phyloP scores from a whole-genome alignment of 176 grass and related monocot species.

The Oryza coarctata region DNA sequence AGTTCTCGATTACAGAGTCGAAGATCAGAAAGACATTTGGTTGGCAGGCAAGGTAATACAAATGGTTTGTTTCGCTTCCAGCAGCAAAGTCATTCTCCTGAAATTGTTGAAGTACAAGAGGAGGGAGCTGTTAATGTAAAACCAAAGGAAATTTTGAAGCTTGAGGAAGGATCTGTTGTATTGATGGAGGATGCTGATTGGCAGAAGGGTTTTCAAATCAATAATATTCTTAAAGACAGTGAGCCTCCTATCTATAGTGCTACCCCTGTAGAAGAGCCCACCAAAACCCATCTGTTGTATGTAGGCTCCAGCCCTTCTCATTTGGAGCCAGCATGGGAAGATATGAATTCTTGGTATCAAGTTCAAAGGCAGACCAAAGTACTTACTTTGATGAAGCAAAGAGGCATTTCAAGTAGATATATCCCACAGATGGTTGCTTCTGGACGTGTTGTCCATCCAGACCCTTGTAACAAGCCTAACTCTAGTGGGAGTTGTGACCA shows the following conservation, averaged over 20 bases:
- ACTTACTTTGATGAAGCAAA: constrained; percentile 81
- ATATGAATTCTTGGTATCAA: constrained; percentile 96
- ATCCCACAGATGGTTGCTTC: constrained; percentile 77
- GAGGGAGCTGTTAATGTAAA: constrained; percentile 54
- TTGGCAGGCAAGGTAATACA: constrained; percentile 66
- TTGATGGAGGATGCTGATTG: constrained; percentile 70
- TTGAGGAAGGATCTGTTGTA: constrained; percentile 77
- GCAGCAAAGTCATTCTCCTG: constrained; percentile 73
- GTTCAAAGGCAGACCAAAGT: constrained; percentile 92
- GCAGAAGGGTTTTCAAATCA: constrained; percentile 77
- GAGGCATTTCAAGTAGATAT: constrained; percentile 79
- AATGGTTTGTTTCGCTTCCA: constrained; percentile 72
- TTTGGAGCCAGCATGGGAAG: constrained; percentile 87
- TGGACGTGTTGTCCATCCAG: constrained; percentile 66
- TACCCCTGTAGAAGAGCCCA: constrained; percentile 64
- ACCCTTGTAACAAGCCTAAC: constrained; percentile 67
- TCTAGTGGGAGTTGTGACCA: constrained; percentile 70
- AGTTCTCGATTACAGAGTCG: constrained; percentile 80
- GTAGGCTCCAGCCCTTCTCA: constrained; percentile 85
- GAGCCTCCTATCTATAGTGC: constrained; percentile 75
- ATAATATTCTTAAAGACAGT: constrained; percentile 65
- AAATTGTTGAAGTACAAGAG: constrained; percentile 91
- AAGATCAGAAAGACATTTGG: constrained; percentile 91
- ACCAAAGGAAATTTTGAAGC: constrained; percentile 70
- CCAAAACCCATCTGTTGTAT: constrained; percentile 64